Percentiles rank a stretch among this genome's conserved stretches.
These are phyloP conservation scores for Erysimum pusillum DNA, from an alignment of 441 rosid species.

Conservation along the genomic window DNA sequence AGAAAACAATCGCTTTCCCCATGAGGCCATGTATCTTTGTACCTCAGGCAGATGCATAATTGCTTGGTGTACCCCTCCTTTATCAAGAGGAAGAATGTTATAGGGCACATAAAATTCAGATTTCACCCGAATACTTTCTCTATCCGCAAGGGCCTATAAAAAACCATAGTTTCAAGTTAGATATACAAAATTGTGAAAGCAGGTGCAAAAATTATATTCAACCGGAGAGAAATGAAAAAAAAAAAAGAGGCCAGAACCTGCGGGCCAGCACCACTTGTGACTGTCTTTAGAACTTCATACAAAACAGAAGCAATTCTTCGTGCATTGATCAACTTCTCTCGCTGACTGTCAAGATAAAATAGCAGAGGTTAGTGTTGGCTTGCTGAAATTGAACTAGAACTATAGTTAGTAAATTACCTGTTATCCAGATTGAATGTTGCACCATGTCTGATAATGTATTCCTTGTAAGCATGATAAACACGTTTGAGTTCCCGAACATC, in stretches of 20 bases:
- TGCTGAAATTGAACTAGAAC: constrained; percentile 5
- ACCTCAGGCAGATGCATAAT: constrained; percentile 95
- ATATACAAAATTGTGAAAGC: constrained; percentile 2
- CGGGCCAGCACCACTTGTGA: constrained; percentile 66
- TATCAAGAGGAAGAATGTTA: constrained; percentile 93
- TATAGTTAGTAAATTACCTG: constrained; percentile 50
- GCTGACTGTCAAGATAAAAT: constrained; percentile 49
- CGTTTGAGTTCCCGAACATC: constrained; percentile 82
- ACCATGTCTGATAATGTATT: constrained; percentile 61
- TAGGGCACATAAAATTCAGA: constrained; percentile 77
- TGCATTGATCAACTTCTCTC: constrained; percentile 62
- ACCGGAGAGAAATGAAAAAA: neutral
- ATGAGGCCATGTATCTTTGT: constrained; percentile 38
- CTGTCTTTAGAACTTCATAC: constrained; percentile 70
- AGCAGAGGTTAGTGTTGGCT: constrained; percentile 28
- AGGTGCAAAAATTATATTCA: constrained; percentile 3
- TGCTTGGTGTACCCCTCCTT: constrained; percentile 86
- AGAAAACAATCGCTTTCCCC: constrained; percentile 25
- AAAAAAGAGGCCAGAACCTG: constrained; percentile 57
- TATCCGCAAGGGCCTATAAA: constrained; percentile 74
- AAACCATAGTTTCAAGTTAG: constrained; percentile 31
- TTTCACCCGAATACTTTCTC: constrained; percentile 59
- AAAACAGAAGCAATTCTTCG: constrained; percentile 60
- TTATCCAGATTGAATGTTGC: constrained; percentile 61
- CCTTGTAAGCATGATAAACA: constrained; percentile 73